These are phyloP conservation scores for Elsinoe batatas DNA, from an alignment of 2,329 filamentous ascomycete species.

Conservation along the genomic window DNA sequence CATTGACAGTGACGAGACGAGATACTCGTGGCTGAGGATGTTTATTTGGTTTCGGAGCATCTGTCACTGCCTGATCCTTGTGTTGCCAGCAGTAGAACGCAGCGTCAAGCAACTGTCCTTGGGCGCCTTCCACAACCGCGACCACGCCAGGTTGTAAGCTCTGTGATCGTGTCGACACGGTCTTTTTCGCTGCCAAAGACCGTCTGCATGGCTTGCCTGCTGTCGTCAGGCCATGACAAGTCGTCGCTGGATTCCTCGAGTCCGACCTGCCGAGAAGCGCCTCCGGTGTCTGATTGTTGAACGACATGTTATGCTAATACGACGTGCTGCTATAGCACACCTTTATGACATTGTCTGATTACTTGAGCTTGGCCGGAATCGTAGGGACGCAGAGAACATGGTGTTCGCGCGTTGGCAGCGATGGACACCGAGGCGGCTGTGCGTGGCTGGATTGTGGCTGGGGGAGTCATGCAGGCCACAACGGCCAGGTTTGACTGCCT, in stretches of 20 bases:
- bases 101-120: conserved; percentile 44
- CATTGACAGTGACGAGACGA: conserved; percentile 40
- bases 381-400: too few relatives aligned
- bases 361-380: too few relatives aligned
- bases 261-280: conserved; percentile 67
- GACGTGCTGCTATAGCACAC: too few relatives aligned
- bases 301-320: background rate
- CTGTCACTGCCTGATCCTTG: conserved; percentile 63
- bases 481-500: background rate
- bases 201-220: conserved; percentile 77
- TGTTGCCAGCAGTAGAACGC: conserved; percentile 91
- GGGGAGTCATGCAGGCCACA: background rate
- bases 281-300: conserved; percentile 55
- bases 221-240: conserved; percentile 79
- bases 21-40: conserved; percentile 5
- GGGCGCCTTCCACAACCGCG: conserved; percentile 39
- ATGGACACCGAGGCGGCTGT: background rate
- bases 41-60: conserved; percentile 23
- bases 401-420: background rate
- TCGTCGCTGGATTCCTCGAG: conserved; percentile 72
- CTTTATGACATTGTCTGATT: too few relatives aligned
- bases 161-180: conserved; percentile 25
- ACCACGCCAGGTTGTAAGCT: conserved; percentile 29
- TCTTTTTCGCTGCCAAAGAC: conserved; percentile 45
- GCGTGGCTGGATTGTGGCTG: conserved; percentile 13